Percentiles rank a stretch among this genome's conserved stretches.
These are phyloP conservation scores for Thermomucor indicae-seudaticae DNA, from an alignment of 371 early-diverging fungal species.

Conservation along the genomic window DNA sequence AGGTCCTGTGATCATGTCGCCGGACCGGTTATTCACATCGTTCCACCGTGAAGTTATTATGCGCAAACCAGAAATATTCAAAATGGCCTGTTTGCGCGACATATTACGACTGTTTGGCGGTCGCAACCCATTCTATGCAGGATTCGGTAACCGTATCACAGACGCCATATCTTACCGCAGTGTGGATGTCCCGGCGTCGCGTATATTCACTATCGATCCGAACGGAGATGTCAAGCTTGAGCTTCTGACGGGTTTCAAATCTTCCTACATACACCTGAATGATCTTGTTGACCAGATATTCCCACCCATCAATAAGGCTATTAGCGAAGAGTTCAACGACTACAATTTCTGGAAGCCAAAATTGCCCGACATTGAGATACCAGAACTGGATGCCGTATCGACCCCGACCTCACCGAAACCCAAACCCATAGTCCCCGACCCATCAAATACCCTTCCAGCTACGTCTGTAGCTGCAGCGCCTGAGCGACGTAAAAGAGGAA, in stretches of 20 bases:
- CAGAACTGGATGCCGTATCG: slow-evolving; percentile 18
- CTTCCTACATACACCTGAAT: slow-evolving; percentile 83
- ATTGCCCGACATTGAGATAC: slow-evolving; percentile 52
- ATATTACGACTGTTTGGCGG: slow-evolving; percentile 83
- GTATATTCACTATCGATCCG: slow-evolving; percentile 97
- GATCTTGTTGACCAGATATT: slow-evolving; percentile 97
- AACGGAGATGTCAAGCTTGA: slow-evolving; percentile 92
- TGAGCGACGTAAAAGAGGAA: slow-evolving; percentile 12
- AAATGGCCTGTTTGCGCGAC: slow-evolving; percentile 95
- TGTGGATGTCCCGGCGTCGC: slow-evolving; percentile 89
- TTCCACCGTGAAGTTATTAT: slow-evolving; percentile 95
- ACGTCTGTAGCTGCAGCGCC: slow-evolving; percentile 17
- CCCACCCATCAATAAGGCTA: slow-evolving; percentile 59
- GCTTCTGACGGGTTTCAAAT: slow-evolving; percentile 76
- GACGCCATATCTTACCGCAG: slow-evolving; percentile 93
- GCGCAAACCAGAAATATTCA: slow-evolving; percentile 96
- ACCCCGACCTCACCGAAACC: slow-evolving; percentile 25
- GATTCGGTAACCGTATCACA: slow-evolving; percentile 97
- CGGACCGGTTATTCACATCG: slow-evolving; percentile 93
- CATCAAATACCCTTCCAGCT: slow-evolving; percentile 18
- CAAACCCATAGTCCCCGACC: slow-evolving; percentile 36
- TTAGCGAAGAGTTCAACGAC: slow-evolving; percentile 77
- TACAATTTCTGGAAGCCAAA: slow-evolving; percentile 82
- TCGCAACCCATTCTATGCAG: slow-evolving; percentile 92
- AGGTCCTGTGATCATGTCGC: slow-evolving; percentile 97